Evolutionary conservation across 2,329 filamentous ascomycete species (phyloP).

Genomic region (Aaosphaeria arxii): DNA sequence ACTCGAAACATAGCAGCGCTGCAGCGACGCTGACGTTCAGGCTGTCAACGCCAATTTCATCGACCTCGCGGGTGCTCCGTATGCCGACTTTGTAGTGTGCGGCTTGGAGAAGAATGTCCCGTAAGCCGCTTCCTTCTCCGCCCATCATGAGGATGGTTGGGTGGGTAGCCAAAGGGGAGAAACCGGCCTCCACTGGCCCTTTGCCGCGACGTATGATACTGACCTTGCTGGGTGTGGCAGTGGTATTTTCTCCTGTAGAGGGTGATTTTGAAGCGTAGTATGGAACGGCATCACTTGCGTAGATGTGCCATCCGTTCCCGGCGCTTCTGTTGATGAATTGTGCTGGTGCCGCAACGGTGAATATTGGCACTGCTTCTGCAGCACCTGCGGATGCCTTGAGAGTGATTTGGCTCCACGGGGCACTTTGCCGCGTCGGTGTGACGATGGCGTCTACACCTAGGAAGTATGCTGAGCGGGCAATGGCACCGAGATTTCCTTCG

Average conservation of each 20-base stretch:
- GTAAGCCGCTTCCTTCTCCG: constrained; percentile 28
- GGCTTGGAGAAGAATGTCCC: constrained; percentile 41
- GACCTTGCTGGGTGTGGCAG: constrained; percentile 12
- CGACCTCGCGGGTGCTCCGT: constrained; percentile 41
- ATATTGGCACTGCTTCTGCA: constrained; percentile 73
- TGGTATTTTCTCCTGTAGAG: constrained; percentile 22
- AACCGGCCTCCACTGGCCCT: constrained; percentile 12
- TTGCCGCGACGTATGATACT: not conserved
- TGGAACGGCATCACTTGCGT: constrained; percentile 60
- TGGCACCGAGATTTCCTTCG: constrained; percentile 85
- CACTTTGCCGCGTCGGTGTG: constrained; percentile 68
- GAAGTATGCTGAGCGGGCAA: constrained; percentile 84
- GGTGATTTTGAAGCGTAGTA: not conserved
- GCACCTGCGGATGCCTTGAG: constrained; percentile 89
- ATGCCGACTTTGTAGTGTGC: constrained; percentile 68
- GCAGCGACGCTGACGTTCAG: constrained; percentile 91
- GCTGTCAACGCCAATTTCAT: constrained; percentile 70
- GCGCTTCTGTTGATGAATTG: constrained; percentile 69
- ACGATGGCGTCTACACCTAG: constrained; percentile 84
- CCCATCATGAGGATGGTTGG: constrained; percentile 75
- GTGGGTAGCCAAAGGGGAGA: constrained; percentile 35
- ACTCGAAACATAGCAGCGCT: constrained; percentile 69
- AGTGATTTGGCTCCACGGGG: constrained; percentile 70
- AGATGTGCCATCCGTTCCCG: constrained; percentile 76
- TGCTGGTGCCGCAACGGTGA: constrained; percentile 64